Percentiles rank a stretch among this genome's conserved stretches.
phyloP scores from a whole-genome alignment of 2,329 filamentous ascomycete genomes.

The Falciphora oryzae region DNA sequence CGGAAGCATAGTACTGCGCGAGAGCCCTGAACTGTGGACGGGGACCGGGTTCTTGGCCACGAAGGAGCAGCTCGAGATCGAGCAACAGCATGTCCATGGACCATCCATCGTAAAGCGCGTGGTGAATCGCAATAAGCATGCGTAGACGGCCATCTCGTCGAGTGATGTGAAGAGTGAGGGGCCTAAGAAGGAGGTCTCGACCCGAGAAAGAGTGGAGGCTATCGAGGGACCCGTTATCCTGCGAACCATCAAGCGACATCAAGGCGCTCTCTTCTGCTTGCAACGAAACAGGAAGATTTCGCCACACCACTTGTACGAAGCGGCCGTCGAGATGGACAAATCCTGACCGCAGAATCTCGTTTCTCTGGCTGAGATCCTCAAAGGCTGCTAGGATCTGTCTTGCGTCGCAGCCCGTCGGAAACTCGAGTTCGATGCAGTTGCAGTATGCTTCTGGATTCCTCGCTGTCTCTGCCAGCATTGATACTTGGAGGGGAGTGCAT shows the following conservation, averaged over 20 bases:
- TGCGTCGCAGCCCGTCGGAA: slow-evolving; percentile 31
- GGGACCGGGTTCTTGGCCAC: slow-evolving; percentile 18
- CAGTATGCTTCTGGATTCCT: slow-evolving; percentile 59
- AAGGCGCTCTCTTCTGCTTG: neutral
- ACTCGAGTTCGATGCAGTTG: slow-evolving; percentile 68
- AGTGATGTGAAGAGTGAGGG: slow-evolving; percentile 56
- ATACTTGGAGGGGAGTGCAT: slow-evolving; percentile 69
- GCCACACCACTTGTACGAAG: slow-evolving; percentile 62
- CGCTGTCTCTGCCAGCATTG: slow-evolving; percentile 74
- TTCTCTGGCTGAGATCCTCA: slow-evolving; percentile 40
- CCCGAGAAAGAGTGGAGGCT: slow-evolving; percentile 17
- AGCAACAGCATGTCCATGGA: slow-evolving; percentile 68
- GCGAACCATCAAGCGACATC: no score
- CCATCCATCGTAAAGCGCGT: slow-evolving; percentile 92
- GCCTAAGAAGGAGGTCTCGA: slow-evolving; percentile 45
- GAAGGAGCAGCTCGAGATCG: slow-evolving; percentile 55
- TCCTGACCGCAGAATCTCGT: slow-evolving; percentile 67
- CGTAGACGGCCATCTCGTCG: slow-evolving; percentile 19
- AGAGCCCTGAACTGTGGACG: slow-evolving; percentile 58
- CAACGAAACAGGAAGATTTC: slow-evolving; percentile 26
- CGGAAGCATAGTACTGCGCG: slow-evolving; percentile 39
- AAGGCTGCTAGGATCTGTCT: slow-evolving; percentile 45
- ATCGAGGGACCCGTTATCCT: neutral
- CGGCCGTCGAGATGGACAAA: slow-evolving; percentile 53
- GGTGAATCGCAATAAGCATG: slow-evolving; percentile 60